These are phyloP conservation scores for Cystobasidium tubakii DNA, from an alignment of 768 basidiomycete genomes.

Conservation along the genomic window DNA sequence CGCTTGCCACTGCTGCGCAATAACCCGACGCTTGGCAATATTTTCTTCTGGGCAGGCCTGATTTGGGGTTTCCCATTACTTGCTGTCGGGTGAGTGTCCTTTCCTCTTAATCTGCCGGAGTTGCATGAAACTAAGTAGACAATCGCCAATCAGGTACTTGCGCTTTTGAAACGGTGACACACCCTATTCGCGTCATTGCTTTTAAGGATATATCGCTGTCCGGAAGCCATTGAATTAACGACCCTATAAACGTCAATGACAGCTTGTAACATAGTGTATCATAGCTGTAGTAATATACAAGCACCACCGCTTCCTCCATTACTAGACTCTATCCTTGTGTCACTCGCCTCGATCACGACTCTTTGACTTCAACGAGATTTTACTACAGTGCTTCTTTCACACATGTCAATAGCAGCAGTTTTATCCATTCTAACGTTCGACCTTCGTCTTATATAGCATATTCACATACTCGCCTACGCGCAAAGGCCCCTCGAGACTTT, in stretches of 20 bases:
- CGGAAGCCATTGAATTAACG: neutral
- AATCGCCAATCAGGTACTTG: slow-evolving; percentile 15
- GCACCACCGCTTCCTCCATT: neutral
- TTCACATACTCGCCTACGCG: neutral
- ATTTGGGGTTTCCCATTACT: slow-evolving; percentile 80
- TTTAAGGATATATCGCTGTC: neutral
- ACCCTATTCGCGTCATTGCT: neutral
- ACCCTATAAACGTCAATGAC: neutral
- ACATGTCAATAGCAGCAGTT: neutral
- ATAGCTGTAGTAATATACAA: neutral
- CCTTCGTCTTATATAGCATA: neutral
- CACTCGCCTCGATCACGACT: no score
- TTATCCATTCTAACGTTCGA: neutral
- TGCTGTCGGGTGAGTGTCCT: slow-evolving; percentile 63
- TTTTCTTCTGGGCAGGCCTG: slow-evolving; percentile 90
- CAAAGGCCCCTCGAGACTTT: neutral
- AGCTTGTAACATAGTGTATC: neutral
- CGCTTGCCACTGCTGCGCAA: slow-evolving; percentile 68
- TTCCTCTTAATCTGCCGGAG: neutral
- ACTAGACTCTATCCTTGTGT: neutral
- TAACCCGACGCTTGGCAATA: slow-evolving; percentile 64
- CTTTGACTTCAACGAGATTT: no score
- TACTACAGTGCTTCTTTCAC: neutral
- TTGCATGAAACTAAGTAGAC: no score
- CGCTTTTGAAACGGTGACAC: slow-evolving; percentile 13